Percentiles rank a stretch among this genome's conserved stretches.
Evolutionary conservation across 345 rosid genomes (phyloP).

Genomic region (Combretum micranthum): DNA sequence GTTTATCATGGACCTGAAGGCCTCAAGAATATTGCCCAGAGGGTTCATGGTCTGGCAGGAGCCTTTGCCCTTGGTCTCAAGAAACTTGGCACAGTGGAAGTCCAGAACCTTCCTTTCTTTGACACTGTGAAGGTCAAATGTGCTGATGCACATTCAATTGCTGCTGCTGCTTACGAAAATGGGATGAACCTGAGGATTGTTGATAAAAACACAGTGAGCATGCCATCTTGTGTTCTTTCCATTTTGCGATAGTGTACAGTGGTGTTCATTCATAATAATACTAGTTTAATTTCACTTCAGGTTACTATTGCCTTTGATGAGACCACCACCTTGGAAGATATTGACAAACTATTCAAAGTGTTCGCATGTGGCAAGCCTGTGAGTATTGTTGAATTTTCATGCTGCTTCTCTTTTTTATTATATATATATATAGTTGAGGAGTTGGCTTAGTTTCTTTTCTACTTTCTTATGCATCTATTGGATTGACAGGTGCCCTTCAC

Average conservation of each 20-base stretch:
- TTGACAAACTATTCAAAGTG: slow-evolving; percentile 68
- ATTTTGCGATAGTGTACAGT: slow-evolving; percentile 2
- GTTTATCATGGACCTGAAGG: slow-evolving; percentile 98
- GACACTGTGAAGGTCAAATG: slow-evolving; percentile 91
- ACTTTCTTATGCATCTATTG: too few relatives aligned
- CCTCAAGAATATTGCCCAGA: slow-evolving; percentile 67
- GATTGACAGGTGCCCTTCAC: slow-evolving; percentile 62
- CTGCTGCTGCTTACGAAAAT: slow-evolving; percentile 63
- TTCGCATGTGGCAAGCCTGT: slow-evolving; percentile 79
- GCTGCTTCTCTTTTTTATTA: too few relatives aligned
- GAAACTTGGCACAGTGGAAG: slow-evolving; percentile 81
- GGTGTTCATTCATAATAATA: slow-evolving; percentile 6
- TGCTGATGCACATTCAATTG: slow-evolving; percentile 72
- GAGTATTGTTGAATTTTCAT: slow-evolving; percentile 14
- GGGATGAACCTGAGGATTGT: slow-evolving; percentile 77
- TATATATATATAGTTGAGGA: too few relatives aligned
- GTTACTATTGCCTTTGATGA: slow-evolving; percentile 91
- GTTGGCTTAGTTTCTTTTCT: too few relatives aligned
- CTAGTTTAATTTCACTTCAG: slow-evolving; percentile 30
- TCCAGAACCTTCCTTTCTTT: slow-evolving; percentile 79
- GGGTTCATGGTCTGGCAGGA: slow-evolving; percentile 97
- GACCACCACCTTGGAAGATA: slow-evolving; percentile 90
- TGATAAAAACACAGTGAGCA: slow-evolving; percentile 75
- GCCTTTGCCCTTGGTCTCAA: slow-evolving; percentile 72
- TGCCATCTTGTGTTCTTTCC: slow-evolving; percentile 7